A percentile compares a stretch with the other conserved stretches of the same genome.
phyloP scores from a whole-genome alignment of 2,329 filamentous ascomycete genomes.

The Escovopsis sp. region DNA sequence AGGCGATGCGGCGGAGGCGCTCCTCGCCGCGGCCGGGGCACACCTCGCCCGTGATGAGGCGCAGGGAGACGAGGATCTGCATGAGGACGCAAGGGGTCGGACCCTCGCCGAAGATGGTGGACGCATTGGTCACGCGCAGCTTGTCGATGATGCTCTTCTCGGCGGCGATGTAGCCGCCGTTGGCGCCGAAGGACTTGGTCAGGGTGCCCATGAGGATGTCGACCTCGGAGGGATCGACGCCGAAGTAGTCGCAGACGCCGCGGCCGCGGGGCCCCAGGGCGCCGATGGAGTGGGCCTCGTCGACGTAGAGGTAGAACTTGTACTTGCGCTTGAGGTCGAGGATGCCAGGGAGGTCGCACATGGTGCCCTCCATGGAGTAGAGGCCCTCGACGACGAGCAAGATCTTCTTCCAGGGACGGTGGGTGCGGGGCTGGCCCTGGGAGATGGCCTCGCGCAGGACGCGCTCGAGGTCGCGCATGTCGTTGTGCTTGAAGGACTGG shows the following conservation, averaged over 20 bases:
- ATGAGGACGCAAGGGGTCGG: slow-evolving; percentile 76
- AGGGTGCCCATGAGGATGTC: slow-evolving; percentile 97
- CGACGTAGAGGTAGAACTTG: slow-evolving; percentile 91
- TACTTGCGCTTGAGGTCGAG: slow-evolving; percentile 82
- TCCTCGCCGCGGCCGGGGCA: slow-evolving; percentile 87
- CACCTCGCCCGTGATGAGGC: slow-evolving; percentile 78
- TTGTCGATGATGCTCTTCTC: slow-evolving; percentile 89
- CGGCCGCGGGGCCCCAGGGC: slow-evolving; percentile 77
- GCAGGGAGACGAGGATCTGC: slow-evolving; percentile 77
- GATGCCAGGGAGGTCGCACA: slow-evolving; percentile 91
- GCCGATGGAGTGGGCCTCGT: slow-evolving; percentile 92
- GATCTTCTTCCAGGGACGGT: slow-evolving; percentile 98
- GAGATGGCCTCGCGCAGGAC: slow-evolving; percentile 84
- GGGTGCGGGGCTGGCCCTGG: slow-evolving; percentile 93
- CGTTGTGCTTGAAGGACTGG: slow-evolving; percentile 93
- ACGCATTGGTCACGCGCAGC: slow-evolving; percentile 71
- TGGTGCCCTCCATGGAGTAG: slow-evolving; percentile 98
- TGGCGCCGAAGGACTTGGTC: slow-evolving; percentile 96
- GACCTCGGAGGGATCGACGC: slow-evolving; percentile 70
- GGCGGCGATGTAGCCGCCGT: slow-evolving; percentile 86
- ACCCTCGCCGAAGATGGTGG: slow-evolving; percentile 73
- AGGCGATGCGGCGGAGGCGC: slow-evolving; percentile 85
- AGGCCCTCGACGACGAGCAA: slow-evolving; percentile 89
- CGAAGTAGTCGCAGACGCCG: slow-evolving; percentile 95
- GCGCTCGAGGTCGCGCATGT: slow-evolving; percentile 75